phyloP scores from a whole-genome alignment of 176 grass and related monocot species.

The Paspalum vaginatum region DNA sequence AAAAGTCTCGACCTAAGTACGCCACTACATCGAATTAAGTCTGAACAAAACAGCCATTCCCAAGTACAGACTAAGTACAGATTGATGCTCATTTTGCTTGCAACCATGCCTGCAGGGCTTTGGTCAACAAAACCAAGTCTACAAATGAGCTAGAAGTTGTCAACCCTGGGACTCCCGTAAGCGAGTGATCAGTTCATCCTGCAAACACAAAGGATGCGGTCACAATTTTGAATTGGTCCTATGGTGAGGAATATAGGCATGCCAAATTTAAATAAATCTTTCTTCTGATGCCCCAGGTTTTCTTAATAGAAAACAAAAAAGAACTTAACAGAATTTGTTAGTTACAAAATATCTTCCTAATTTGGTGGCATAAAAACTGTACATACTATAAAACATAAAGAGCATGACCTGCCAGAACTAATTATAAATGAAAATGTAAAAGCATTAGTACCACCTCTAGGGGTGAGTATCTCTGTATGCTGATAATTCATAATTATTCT shows the following conservation, averaged over 20 bases:
- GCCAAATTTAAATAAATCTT: background rate
- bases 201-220: conserved; percentile 4
- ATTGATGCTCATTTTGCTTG: background rate
- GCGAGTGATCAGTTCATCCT: conserved; percentile 67
- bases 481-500: conserved; percentile 3
- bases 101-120: background rate
- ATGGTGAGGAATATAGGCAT: background rate
- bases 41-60: background rate
- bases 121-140: background rate
- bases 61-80: conserved; percentile 17
- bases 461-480: background rate
- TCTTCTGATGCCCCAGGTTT: background rate
- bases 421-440: background rate
- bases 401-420: background rate
- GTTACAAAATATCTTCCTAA: background rate
- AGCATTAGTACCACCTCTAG: background rate
- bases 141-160: background rate
- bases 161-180: conserved; percentile 47
- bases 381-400: background rate
- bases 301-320: background rate
- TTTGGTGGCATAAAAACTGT: background rate
- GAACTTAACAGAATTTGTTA: background rate
- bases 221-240: conserved; percentile 2
- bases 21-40: conserved; percentile 3
- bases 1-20: background rate